phyloP scores from a whole-genome alignment of 176 grass and related monocot species.

The Oryza coarctata region DNA sequence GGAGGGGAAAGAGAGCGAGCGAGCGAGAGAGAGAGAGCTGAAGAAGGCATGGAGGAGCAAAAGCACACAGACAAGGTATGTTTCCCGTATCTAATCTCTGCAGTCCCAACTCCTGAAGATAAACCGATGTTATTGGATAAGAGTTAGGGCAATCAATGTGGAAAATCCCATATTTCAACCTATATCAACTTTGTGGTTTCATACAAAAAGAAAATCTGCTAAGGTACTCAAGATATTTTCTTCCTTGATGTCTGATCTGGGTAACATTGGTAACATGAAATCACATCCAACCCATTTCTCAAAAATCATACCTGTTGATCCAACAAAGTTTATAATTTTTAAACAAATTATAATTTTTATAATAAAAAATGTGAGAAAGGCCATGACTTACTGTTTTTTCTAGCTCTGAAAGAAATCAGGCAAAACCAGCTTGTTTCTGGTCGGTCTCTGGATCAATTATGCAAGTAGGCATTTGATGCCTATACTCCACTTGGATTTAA shows the following conservation, averaged over 20 bases:
- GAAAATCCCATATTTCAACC: neutral
- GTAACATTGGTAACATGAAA: neutral
- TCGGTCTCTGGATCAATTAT: neutral
- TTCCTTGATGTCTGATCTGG: neutral
- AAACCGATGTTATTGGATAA: neutral
- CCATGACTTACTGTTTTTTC: neutral
- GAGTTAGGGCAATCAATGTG: neutral
- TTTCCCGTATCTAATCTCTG: neutral
- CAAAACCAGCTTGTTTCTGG: neutral
- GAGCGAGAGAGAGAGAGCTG: neutral
- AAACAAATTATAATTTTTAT: neutral
- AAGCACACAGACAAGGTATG: conserved; percentile 31
- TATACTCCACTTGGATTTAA: neutral
- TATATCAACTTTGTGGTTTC: neutral
- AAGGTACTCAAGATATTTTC: neutral
- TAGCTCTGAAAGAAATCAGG: neutral
- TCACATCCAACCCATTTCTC: neutral
- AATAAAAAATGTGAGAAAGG: neutral
- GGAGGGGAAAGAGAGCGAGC: too few relatives aligned
- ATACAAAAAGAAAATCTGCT: neutral
- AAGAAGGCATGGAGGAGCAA: conserved; percentile 29
- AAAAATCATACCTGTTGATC: neutral
- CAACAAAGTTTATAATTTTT: neutral
- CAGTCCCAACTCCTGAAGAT: neutral
- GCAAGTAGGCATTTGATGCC: neutral